Base-by-base conservation (phyloP, 2,329 filamentous ascomycete genomes). In the Leptographium wingfieldii region DNA sequence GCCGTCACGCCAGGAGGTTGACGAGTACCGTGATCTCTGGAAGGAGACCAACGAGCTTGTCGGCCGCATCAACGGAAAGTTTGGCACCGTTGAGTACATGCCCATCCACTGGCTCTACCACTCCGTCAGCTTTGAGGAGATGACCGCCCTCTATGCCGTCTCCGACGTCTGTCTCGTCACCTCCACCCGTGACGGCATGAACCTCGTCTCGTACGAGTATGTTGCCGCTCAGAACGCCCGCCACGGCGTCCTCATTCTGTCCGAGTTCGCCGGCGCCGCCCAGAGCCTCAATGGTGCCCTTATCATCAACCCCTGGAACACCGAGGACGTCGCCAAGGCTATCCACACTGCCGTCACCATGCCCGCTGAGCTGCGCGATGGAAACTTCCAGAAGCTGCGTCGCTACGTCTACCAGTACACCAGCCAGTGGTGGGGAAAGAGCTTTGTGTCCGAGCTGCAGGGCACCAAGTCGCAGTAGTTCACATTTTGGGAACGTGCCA, bases 31-130 rank as follows among this genome's bases (percentile, higher is more conserved):
- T 72, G 96, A 97, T 69, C 80, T 99, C 43, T 86, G 92, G 33
- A 91, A 92, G 25, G 90, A 96, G 4, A 92, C 96, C 69, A 99
- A 97, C 71, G 94, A 99, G 76, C 82, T 97, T 12, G 92, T 97
- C 16, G 94, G 94, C 46, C 84, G 92, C 63, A 97, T 99, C 76
- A 99, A 99, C 70, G 94, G 94, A 69, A 91, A 89, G 70, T 97
- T 96, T 69, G 92, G 92, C 71, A 96, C 92, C 38, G 87, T 97
- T 68, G 92, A 97, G 73, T 97, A 96, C 76, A 96, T 95, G 87
- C 94, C 94, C 1, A 97, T 99, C 67, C 94, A 97, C 74, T 97
- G 96, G 77, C 85, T 97, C 68, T 94, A 97, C 76, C 95, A 96
- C 75, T 95, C 90, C 5, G 91, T 97, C 69, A 85, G 85, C 56